Evolutionary conservation across 257 asterid species (phyloP), one percentile per base, ranked within the genome.

Genomic region (Solanum habrochaites): DNA sequence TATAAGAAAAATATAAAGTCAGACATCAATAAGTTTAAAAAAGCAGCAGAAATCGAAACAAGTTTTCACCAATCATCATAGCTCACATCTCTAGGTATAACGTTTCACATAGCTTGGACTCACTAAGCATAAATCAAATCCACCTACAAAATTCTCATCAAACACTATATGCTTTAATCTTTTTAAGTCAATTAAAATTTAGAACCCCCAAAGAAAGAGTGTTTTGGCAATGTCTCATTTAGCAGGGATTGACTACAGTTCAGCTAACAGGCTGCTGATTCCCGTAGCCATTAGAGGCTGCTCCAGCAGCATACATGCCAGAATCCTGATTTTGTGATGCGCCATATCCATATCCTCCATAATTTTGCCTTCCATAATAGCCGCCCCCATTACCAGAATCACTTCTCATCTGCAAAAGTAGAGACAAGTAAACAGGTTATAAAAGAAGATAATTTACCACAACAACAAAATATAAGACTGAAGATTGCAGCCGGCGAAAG

Each of bases 231-330:
- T 80, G 89, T 89, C 89, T 56, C 47, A 45, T 62, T 85, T 71
- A 86, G 85, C 86, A 45, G 89, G 69, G 1, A 31, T 43, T 69
- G 52, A 86, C 87, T 31, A 64, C 29, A 73, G 47, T 56, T 91
- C 86, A 96, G 93, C 95, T 95, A 81, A 91, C 98, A 3, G 95
- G 94, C 89, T 93, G 95, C 91, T 95, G 93, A 88, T 89, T 91
- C 67, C 91, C 98, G 7, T 94, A 92, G 13, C 96, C 99, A 45
- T 94, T 94, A 15, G 98, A 88, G 74, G 91, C 91, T 43, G 93
- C 92, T 13, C 92, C 92, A 11, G 91, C 90, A 89, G 89, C 87
- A 83, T 87, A 87, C 90, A 88, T 88, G 85, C 85, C 75, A 43
- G 88, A 82, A 60, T 88, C 91, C 91, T 87, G 90, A 87, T 87